A percentile compares a stretch with the other conserved stretches of the same genome.
These are phyloP conservation scores for Yamadazyma songkhlaensis DNA, from an alignment of 1,139 yeast species.

Conservation along the genomic window DNA sequence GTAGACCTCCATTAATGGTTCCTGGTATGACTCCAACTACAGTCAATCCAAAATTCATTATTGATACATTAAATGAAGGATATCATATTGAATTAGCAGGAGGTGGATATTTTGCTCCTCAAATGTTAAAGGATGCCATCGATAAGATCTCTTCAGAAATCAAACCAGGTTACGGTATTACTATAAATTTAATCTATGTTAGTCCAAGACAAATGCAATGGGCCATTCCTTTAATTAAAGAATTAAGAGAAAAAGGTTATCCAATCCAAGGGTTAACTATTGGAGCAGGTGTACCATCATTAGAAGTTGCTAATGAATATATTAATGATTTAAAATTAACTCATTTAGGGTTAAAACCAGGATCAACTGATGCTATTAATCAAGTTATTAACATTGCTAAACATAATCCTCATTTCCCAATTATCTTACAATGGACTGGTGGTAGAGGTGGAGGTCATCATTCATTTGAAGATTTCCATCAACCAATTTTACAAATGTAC, in stretches of 20 bases:
- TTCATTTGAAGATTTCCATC: conserved; percentile 98
- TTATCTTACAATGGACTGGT: conserved; percentile 98
- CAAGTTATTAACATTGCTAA: conserved; percentile 89
- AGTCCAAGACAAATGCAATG: conserved; percentile 97
- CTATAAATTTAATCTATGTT: conserved; percentile 89
- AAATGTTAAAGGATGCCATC: conserved; percentile 70
- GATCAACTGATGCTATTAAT: conserved; percentile 88
- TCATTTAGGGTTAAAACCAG: conserved; percentile 96
- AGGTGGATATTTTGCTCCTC: conserved; percentile 90
- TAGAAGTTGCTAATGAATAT: conserved; percentile 96
- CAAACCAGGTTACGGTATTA: conserved; percentile 85
- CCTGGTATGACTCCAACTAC: conserved; percentile 99
- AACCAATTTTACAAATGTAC: conserved; percentile 94
- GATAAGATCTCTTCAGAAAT: conserved; percentile 63
- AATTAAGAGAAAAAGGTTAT: conserved; percentile 85
- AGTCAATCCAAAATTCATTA: conserved; percentile 88
- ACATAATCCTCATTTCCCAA: conserved; percentile 94
- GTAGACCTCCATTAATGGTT: conserved; percentile 95
- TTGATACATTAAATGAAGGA: conserved; percentile 93
- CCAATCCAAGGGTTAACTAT: conserved; percentile 95
- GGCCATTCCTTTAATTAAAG: conserved; percentile 95
- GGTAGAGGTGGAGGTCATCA: conserved; percentile 99
- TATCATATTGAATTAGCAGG: conserved; percentile 98
- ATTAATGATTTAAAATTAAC: conserved; percentile 89
- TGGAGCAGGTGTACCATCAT: conserved; percentile 99